These are phyloP conservation scores for Coleophoma cylindrospora DNA, from an alignment of 2,329 filamentous ascomycete species.

Conservation along the genomic window DNA sequence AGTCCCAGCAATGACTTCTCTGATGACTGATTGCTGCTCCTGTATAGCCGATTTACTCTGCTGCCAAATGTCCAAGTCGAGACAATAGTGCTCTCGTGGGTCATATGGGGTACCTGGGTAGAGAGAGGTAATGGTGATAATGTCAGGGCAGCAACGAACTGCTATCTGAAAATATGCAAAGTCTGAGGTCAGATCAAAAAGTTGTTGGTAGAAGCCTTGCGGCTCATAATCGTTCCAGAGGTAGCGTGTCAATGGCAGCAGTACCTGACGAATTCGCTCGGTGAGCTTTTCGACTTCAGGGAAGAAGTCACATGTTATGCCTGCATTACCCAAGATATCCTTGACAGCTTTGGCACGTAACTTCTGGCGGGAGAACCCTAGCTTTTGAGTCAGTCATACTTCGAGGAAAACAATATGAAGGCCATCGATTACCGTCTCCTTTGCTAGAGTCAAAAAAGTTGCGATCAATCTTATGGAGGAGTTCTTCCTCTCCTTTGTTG, in stretches of 20 bases:
- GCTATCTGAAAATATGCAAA: constrained; percentile 18
- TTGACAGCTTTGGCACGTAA: constrained; percentile 14
- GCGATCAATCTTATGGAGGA: constrained; percentile 16
- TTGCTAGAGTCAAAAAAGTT: constrained; percentile 8
- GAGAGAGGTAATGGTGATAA: constrained; percentile 15
- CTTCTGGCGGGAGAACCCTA: constrained; percentile 16
- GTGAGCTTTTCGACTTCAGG: constrained; percentile 43
- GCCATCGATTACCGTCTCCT: constrained; percentile 13
- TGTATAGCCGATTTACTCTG: constrained; percentile 8
- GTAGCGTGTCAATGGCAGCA: constrained; percentile 16
- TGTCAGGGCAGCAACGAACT: constrained; percentile 17
- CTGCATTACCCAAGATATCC: constrained; percentile 9
- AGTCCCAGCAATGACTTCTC: neutral
- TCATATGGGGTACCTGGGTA: constrained; percentile 12
- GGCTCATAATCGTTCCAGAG: constrained; percentile 6
- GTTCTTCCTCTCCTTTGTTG: constrained; percentile 11
- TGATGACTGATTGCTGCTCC: neutral
- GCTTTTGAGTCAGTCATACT: constrained; percentile 2
- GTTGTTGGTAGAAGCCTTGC: constrained; percentile 12
- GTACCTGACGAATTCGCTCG: constrained; percentile 39
- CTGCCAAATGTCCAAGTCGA: constrained; percentile 7
- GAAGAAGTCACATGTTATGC: constrained; percentile 26
- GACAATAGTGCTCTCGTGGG: constrained; percentile 9
- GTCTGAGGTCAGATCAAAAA: constrained; percentile 20
- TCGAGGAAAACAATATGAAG: neutral